Evolutionary conservation across 768 basidiomycete species (phyloP), one percentile per base, ranked within the genome.

Genomic region (Megacollybia marginata): DNA sequence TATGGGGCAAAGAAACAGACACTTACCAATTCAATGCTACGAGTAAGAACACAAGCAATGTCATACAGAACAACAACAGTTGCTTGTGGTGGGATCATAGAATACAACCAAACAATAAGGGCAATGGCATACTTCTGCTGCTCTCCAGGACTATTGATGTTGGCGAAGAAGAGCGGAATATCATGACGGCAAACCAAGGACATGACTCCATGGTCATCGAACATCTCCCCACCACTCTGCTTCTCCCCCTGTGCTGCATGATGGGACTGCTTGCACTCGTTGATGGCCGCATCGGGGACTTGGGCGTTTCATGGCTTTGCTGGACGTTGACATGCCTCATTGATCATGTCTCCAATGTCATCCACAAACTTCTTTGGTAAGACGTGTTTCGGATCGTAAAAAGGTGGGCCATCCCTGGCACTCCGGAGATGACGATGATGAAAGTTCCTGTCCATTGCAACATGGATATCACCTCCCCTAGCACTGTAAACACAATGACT

Each of bases 361-460:
- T 72, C 68, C 0, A 74, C 67, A 10, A 63, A 52, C 1, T 35
- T 49, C 20, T 71, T 70, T 1, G 63, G 52, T n/a, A 74, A 31
- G 31, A 74, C 59, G 35, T 65, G 66, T 0, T 49, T 44, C 0
- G 66, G 65, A 1, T 67, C 52, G 23, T 70, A 65, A 20, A 67
- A 68, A 5, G 44, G 19, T 0, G 66, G 63, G 23, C 64, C 59
- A 42, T 71, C 60, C 4, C 67, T 68, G 0, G 61, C 64, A 4
- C 51, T 45, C 1, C 45, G 16, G 2, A 58, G 45, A 47, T 75
- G 71, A 0, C 61, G 54, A 48, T 74, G 68, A 44, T 69, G 65
- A 51, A 73, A 72, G 35, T 69, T 71, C 0, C 68, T 68, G 57
- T 73, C 69, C 0, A 59, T 57, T 0, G 60, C 60, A 1, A 73